phyloP scores from a whole-genome alignment of 306 rosid genomes.

The Begonia masoniana region DNA sequence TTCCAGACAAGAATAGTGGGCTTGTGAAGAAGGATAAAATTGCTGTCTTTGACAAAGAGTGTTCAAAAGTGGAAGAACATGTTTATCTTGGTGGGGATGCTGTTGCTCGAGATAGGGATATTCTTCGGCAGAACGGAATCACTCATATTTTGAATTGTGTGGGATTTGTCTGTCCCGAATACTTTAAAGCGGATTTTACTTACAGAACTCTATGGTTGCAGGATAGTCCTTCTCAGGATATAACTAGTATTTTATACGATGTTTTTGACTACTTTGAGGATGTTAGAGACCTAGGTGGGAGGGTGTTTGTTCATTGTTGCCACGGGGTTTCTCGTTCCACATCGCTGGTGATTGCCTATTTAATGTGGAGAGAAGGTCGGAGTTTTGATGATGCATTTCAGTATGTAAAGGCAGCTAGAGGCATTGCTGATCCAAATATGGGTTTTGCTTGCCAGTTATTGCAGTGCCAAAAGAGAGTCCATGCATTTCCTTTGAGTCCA shows the following conservation, averaged over 20 bases:
- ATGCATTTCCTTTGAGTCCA: slow-evolving; percentile 97
- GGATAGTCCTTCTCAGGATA: slow-evolving; percentile 96
- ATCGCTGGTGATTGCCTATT: slow-evolving; percentile 90
- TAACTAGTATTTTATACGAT: slow-evolving; percentile 85
- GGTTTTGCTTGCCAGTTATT: slow-evolving; percentile 96
- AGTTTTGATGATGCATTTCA: slow-evolving; percentile 99
- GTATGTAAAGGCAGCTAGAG: slow-evolving; percentile 97
- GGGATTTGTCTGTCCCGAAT: slow-evolving; percentile 96
- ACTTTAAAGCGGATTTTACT: slow-evolving; percentile 71
- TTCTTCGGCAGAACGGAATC: slow-evolving; percentile 75
- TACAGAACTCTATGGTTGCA: slow-evolving; percentile 95
- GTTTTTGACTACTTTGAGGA: slow-evolving; percentile 98
- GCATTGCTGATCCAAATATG: slow-evolving; percentile 99
- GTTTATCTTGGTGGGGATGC: slow-evolving; percentile 97
- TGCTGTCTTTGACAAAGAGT: slow-evolving; percentile 93
- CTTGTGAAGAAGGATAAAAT: slow-evolving; percentile 95
- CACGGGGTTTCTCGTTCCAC: slow-evolving; percentile 99
- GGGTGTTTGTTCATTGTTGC: slow-evolving; percentile 97
- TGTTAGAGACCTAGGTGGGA: slow-evolving; percentile 82
- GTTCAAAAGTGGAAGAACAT: slow-evolving; percentile 92
- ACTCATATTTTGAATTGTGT: slow-evolving; percentile 95
- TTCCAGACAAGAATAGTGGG: slow-evolving; percentile 66
- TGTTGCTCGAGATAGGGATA: slow-evolving; percentile 88
- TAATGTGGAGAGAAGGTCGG: slow-evolving; percentile 99
- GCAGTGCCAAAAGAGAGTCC: slow-evolving; percentile 98